Conservation (phyloP, 1,139 yeast genomes). For the Magnusiomyces tetraspermus region DNA sequence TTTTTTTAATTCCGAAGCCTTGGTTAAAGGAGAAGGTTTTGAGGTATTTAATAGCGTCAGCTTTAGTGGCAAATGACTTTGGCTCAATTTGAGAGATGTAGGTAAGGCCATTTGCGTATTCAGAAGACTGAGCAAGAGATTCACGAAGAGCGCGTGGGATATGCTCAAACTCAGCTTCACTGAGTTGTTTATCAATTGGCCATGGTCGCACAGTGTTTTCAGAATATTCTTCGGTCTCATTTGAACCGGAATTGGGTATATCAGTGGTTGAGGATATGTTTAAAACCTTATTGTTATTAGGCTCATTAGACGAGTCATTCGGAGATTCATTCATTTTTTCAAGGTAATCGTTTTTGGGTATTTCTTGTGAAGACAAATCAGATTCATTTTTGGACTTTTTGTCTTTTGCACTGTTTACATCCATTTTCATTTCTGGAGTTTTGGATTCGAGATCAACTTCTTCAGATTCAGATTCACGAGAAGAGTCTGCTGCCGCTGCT, state of each 20-base stretch:
- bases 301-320: too few species aligned
- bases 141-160: slow-evolving; percentile 10
- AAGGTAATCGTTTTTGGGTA: background rate
- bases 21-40: slow-evolving; percentile 7
- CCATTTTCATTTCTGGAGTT: too few species aligned
- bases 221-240: background rate
- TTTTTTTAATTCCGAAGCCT: slow-evolving; percentile 8
- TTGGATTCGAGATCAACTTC: background rate
- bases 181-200: slow-evolving; percentile 13
- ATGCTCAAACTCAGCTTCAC: slow-evolving; percentile 4
- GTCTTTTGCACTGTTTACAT: too few species aligned
- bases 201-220: slow-evolving; percentile 2
- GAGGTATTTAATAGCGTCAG: slow-evolving; percentile 4
- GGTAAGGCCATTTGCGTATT: slow-evolving; percentile 12
- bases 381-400: too few species aligned
- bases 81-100: slow-evolving; percentile 9
- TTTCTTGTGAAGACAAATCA: too few species aligned
- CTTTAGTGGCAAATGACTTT: slow-evolving; percentile 3
- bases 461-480: slow-evolving; percentile 1
- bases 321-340: background rate
- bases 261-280: background rate
- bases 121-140: slow-evolving; percentile 9
- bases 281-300: too few species aligned
- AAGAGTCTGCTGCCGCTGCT: background rate
- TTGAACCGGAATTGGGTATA: background rate